Conservation (phyloP, 805 yeast genomes). For the Teunomyces cretensis region DNA sequence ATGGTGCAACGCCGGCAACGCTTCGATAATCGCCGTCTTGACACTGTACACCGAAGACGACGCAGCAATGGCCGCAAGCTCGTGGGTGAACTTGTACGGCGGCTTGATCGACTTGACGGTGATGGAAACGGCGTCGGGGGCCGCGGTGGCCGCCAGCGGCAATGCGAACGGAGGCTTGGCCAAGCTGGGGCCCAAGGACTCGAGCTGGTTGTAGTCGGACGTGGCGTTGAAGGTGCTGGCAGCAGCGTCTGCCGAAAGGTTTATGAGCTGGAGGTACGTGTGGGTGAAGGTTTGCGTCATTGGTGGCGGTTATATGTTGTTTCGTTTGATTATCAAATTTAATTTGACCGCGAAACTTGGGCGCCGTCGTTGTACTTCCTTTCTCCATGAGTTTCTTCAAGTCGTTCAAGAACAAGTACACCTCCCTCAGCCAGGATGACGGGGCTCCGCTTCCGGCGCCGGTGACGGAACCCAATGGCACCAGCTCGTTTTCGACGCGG, state of each 20-base stretch:
- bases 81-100: slow-evolving; percentile 57
- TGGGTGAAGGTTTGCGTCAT: slow-evolving; percentile 41
- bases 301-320: background rate
- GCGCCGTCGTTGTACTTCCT: too few relatives aligned
- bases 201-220: slow-evolving; percentile 26
- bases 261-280: slow-evolving; percentile 49
- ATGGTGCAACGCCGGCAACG: slow-evolving; percentile 19
- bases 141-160: slow-evolving; percentile 16
- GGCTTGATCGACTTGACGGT: slow-evolving; percentile 66
- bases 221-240: slow-evolving; percentile 32
- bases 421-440: slow-evolving; percentile 34
- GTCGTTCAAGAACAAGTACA: slow-evolving; percentile 26
- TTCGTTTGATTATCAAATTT: too few relatives aligned
- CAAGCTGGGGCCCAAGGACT: slow-evolving; percentile 46
- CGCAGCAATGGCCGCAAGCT: slow-evolving; percentile 20
- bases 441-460: slow-evolving; percentile 40
- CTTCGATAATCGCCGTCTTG: slow-evolving; percentile 35
- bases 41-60: slow-evolving; percentile 36
- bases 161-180: slow-evolving; percentile 43
- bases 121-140: slow-evolving; percentile 20
- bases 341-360: too few relatives aligned
- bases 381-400: slow-evolving; percentile 40
- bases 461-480: slow-evolving; percentile 24
- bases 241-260: slow-evolving; percentile 40
- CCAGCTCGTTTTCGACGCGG: slow-evolving; percentile 24